These are phyloP conservation scores for Cordyceps cicadae DNA, from an alignment of 2,329 filamentous ascomycete species.

Conservation along the genomic window DNA sequence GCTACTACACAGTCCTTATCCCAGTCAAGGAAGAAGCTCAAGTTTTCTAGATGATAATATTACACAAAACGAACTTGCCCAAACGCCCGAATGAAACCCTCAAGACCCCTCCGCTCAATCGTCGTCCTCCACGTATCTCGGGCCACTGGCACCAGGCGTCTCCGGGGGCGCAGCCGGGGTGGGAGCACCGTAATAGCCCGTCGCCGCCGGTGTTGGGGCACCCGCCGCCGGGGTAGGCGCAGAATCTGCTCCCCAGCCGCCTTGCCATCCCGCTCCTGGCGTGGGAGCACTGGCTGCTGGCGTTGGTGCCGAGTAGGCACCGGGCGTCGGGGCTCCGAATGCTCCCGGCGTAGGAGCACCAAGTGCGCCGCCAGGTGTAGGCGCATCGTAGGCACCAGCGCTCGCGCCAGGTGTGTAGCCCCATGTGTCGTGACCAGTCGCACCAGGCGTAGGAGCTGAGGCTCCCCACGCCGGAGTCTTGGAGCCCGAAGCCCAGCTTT, in stretches of 20 bases:
- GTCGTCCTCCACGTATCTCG: constrained; percentile 46
- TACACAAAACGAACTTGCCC: constrained; percentile 4
- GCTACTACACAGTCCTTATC: not conserved
- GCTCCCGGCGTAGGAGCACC: constrained; percentile 55
- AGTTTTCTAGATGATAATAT: constrained; percentile 4
- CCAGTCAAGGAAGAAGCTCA: not conserved
- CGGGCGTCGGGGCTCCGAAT: constrained; percentile 63
- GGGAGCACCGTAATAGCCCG: constrained; percentile 48
- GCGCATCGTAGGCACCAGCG: constrained; percentile 56
- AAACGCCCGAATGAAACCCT: constrained; percentile 1
- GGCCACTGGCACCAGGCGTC: constrained; percentile 53
- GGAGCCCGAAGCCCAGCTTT: constrained; percentile 58
- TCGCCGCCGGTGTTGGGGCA: constrained; percentile 63
- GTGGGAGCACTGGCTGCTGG: constrained; percentile 60
- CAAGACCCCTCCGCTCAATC: constrained; percentile 23
- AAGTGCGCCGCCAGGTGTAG: constrained; percentile 53
- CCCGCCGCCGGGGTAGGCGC: constrained; percentile 58
- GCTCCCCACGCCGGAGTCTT: constrained; percentile 69
- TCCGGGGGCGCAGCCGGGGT: constrained; percentile 52
- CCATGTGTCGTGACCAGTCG: constrained; percentile 51
- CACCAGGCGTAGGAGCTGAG: constrained; percentile 50
- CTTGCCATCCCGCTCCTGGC: constrained; percentile 55
- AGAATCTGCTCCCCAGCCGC: constrained; percentile 52
- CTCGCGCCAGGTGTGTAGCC: constrained; percentile 47
- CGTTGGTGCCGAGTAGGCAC: constrained; percentile 57